These are phyloP conservation scores for Fusarium papillatum DNA, from an alignment of 2,329 filamentous ascomycete genomes.

Conservation along the genomic window DNA sequence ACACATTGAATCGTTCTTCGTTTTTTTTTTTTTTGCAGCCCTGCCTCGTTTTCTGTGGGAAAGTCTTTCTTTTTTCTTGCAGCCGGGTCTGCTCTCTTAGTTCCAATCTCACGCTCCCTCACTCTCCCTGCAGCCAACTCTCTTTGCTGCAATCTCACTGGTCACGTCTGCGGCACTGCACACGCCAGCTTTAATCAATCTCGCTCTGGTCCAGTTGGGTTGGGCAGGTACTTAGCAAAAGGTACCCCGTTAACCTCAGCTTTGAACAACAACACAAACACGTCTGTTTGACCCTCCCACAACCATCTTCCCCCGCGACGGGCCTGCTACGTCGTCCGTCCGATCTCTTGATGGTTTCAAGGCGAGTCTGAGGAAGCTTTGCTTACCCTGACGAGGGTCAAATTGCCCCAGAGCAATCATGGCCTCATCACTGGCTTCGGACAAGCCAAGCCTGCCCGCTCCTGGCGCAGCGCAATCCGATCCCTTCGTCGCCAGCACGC, in stretches of 20 bases:
- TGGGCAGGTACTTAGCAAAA: conserved; percentile 28
- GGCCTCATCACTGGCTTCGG: conserved; percentile 59
- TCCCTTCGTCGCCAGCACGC: conserved; percentile 67
- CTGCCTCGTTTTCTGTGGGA: conserved; percentile 21
- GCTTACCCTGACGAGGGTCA: conserved; percentile 38
- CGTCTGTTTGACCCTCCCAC: conserved; percentile 26
- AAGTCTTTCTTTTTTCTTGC: conserved; percentile 36
- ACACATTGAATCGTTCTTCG: not conserved
- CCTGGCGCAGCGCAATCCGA: conserved; percentile 59
- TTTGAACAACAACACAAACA: conserved; percentile 39
- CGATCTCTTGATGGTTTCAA: conserved; percentile 46
- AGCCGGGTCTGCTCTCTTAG: conserved; percentile 44
- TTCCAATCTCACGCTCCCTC: conserved; percentile 37
- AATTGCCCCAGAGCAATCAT: conserved; percentile 48
- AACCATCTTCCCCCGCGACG: conserved; percentile 40
- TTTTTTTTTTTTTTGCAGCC: conserved; percentile 6
- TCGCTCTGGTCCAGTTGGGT: not conserved
- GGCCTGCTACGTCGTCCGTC: conserved; percentile 43
- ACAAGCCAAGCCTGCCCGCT: conserved; percentile 56
- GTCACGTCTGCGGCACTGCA: conserved; percentile 23
- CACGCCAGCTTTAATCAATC: conserved; percentile 42
- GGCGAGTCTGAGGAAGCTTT: conserved; percentile 41
- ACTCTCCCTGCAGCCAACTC: conserved; percentile 38
- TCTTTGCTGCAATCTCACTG: conserved; percentile 39
- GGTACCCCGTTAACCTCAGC: conserved; percentile 23